A percentile compares a stretch with the other conserved stretches of the same genome.
phyloP scores from a whole-genome alignment of 139 green algal genomes.

The Desmodesmus armatus region DNA sequence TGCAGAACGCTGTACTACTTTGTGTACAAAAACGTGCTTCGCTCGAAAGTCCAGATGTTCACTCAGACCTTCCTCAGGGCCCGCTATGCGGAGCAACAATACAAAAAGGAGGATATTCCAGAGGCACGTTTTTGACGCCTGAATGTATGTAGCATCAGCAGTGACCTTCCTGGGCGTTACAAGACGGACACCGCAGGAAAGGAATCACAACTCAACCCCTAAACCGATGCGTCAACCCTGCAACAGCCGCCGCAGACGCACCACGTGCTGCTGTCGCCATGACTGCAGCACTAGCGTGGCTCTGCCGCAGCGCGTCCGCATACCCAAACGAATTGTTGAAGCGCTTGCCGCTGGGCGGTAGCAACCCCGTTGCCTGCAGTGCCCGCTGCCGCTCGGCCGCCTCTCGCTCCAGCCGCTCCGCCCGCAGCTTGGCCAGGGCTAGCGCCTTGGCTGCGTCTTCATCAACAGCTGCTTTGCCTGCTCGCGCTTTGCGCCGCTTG shows the following conservation, averaged over 20 bases:
- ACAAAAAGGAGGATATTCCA: too few relatives aligned
- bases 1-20: too few relatives aligned
- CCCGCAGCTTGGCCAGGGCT: conserved; percentile 60
- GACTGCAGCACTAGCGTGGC: background rate
- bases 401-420: conserved; percentile 70
- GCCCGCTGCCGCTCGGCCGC: conserved; percentile 48
- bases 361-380: background rate
- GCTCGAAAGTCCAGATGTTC: too few relatives aligned
- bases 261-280: background rate
- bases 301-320: conserved; percentile 45
- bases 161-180: too few relatives aligned
- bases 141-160: too few relatives aligned
- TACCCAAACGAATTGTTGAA: conserved; percentile 55
- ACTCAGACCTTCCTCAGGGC: too few relatives aligned
- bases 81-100: too few relatives aligned
- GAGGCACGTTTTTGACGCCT: too few relatives aligned
- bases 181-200: too few relatives aligned
- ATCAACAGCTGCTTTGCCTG: background rate
- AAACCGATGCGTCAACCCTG: conserved; percentile 2
- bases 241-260: background rate
- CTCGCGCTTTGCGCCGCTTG: background rate
- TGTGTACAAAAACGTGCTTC: too few relatives aligned
- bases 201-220: too few relatives aligned
- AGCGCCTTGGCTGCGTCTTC: conserved; percentile 15
- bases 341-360: conserved; percentile 2